Evolutionary conservation across 495 filamentous ascomycete genomes (phyloP), one percentile per base, ranked within the genome.

Genomic region (Cenococcum geophilum): DNA sequence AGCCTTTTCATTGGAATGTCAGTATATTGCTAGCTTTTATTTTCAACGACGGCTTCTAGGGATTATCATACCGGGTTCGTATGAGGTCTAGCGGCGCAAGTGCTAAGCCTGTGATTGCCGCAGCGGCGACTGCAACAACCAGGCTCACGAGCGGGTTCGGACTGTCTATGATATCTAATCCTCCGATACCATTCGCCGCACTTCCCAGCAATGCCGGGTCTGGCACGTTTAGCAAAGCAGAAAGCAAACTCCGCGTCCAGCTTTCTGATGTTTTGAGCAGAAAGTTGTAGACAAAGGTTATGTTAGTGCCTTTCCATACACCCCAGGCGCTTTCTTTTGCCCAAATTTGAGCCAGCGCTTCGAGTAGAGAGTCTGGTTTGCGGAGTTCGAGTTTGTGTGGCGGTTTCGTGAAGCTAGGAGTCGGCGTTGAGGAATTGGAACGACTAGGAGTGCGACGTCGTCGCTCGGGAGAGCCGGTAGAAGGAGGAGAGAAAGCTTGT

Each of bases 231-330:
- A 95, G 77, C 8, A 96, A 77, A 2, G 91, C 91, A 21, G 89
- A 86, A 4, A 97, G 79, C 2, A 95, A 78, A 64, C 87, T 88
- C 53, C 90, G 84, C 12, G 90, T 87, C 82, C 92, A 97, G 61
- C 85, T 87, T 70, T 93, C 91, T 3, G 93, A 72, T 2, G 91
- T 86, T n/a, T 87, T 88, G 32, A 89, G 80, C n/a, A 95, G 82
- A 32, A 93, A 78, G 1, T 84, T 86, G 75, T 96, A 91, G 55
- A 97, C 79, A 64, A 95, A 96, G 0, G 89, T 92, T n/a, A 87
- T 79, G 68, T 95, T 96, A 35, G 89, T 85, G 25, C 86, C 90
- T 76, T 97, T 97, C 91, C 92, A 98, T 0, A 96, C 84, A 5
- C 93, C 95, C 79, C 88, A 91, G 8, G 86, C 86, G 8, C 89